Evolutionary conservation across 2,329 filamentous ascomycete genomes (phyloP).

Genomic region (Tolypocladium sp.): DNA sequence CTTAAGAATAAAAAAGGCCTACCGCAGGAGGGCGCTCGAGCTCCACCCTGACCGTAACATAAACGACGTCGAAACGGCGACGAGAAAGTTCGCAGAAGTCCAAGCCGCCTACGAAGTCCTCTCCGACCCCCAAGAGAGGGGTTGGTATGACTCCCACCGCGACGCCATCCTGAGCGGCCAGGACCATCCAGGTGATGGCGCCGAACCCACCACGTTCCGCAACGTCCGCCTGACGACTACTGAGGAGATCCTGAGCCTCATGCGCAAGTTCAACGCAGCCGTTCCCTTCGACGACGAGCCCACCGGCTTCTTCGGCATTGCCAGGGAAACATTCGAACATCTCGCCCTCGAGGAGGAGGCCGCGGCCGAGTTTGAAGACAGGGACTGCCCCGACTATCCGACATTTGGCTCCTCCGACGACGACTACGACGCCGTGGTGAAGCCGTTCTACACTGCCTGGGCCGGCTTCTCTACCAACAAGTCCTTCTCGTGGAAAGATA

Average conservation of each 20-base stretch:
- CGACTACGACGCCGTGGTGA: slow-evolving; percentile 66
- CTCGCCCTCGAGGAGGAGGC: slow-evolving; percentile 72
- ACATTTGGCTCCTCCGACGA: slow-evolving; percentile 73
- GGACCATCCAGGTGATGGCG: slow-evolving; percentile 33
- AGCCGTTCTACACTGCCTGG: slow-evolving; percentile 76
- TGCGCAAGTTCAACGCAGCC: slow-evolving; percentile 69
- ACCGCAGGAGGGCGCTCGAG: slow-evolving; percentile 82
- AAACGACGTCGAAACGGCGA: slow-evolving; percentile 75
- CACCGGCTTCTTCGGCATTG: slow-evolving; percentile 74
- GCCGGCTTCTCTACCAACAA: slow-evolving; percentile 74
- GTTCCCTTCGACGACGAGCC: slow-evolving; percentile 74
- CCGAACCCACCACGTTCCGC: slow-evolving; percentile 50
- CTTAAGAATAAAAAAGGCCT: slow-evolving; percentile 82
- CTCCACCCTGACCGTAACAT: slow-evolving; percentile 93
- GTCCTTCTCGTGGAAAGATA: slow-evolving; percentile 82
- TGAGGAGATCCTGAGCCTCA: slow-evolving; percentile 68
- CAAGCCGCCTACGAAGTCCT: slow-evolving; percentile 94
- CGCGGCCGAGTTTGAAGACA: slow-evolving; percentile 60
- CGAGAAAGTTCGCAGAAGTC: slow-evolving; percentile 78
- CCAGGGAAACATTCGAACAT: slow-evolving; percentile 68
- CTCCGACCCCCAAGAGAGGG: slow-evolving; percentile 87
- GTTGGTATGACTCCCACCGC: slow-evolving; percentile 96
- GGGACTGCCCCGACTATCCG: slow-evolving; percentile 60
- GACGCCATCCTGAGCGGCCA: slow-evolving; percentile 69
- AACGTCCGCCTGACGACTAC: slow-evolving; percentile 70